These are phyloP conservation scores for Adansonia gregorii DNA, from an alignment of 441 rosid species.

Conservation along the genomic window DNA sequence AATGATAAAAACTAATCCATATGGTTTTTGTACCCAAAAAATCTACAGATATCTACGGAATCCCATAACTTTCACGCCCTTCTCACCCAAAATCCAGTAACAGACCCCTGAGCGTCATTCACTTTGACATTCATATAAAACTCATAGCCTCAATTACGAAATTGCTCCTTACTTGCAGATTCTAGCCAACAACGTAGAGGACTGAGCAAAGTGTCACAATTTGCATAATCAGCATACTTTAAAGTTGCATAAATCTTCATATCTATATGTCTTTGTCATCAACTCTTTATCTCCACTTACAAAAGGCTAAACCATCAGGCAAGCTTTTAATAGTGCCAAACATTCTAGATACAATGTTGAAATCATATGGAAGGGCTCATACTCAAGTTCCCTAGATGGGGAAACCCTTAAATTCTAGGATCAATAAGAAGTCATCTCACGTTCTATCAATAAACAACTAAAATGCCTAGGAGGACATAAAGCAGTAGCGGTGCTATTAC, in stretches of 20 bases:
- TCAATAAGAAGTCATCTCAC: too few species aligned
- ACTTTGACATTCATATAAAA: neutral
- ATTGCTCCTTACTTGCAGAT: neutral
- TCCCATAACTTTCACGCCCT: neutral
- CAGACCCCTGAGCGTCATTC: neutral
- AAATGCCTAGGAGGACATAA: too few species aligned
- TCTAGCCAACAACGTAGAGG: slow-evolving; percentile 9
- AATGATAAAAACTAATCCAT: neutral
- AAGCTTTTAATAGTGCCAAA: neutral
- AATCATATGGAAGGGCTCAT: neutral
- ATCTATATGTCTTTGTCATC: neutral
- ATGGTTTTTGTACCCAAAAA: neutral
- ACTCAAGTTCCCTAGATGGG: too few species aligned
- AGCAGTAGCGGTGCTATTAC: too few species aligned
- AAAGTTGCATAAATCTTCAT: neutral
- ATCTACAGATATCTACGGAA: neutral
- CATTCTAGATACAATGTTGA: neutral
- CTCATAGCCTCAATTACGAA: neutral
- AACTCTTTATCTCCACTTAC: neutral
- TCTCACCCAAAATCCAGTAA: neutral
- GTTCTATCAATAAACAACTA: too few species aligned
- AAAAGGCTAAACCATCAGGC: neutral
- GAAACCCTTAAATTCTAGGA: too few species aligned
- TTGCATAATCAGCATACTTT: neutral
- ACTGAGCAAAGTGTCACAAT: neutral